Evolutionary conservation across 768 basidiomycete species (phyloP).

Genomic region (Suillus spraguei): DNA sequence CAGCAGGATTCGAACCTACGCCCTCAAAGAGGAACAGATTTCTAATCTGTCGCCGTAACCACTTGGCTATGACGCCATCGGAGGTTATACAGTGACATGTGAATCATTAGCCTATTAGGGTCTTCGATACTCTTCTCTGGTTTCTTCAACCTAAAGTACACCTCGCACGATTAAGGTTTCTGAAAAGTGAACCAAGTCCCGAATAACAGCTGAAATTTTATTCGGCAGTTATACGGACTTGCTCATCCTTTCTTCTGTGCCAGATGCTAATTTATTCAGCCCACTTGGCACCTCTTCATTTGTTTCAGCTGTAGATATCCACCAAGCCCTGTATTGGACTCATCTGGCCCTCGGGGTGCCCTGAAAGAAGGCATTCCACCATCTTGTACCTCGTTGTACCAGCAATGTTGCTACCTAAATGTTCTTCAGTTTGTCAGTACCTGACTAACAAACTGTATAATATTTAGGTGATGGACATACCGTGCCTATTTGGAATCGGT

Average conservation of each 20-base stretch:
- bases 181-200: too few species aligned
- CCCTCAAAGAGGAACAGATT: slow-evolving; percentile 70
- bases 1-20: slow-evolving; percentile 73
- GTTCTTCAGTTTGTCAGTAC: too few species aligned
- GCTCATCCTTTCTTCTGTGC: background rate
- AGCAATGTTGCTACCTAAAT: slow-evolving; percentile 35
- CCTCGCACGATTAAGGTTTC: too few species aligned
- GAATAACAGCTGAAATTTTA: too few species aligned
- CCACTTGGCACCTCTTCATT: slow-evolving; percentile 23
- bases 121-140: too few species aligned
- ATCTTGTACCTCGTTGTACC: slow-evolving; percentile 39
- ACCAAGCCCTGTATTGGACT: slow-evolving; percentile 35
- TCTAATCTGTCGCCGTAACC: slow-evolving; percentile 80
- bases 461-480: too few species aligned
- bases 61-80: slow-evolving; percentile 65
- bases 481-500: slow-evolving; percentile 17
- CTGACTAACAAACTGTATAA: too few species aligned
- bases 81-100: background rate
- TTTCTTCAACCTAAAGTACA: too few species aligned
- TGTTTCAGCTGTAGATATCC: slow-evolving; percentile 40
- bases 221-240: too few species aligned
- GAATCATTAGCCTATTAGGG: background rate
- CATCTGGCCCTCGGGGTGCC: slow-evolving; percentile 30
- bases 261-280: too few species aligned
- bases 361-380: slow-evolving; percentile 34